Evolutionary conservation across 345 rosid species (phyloP).

Genomic region (Linum trigynum): DNA sequence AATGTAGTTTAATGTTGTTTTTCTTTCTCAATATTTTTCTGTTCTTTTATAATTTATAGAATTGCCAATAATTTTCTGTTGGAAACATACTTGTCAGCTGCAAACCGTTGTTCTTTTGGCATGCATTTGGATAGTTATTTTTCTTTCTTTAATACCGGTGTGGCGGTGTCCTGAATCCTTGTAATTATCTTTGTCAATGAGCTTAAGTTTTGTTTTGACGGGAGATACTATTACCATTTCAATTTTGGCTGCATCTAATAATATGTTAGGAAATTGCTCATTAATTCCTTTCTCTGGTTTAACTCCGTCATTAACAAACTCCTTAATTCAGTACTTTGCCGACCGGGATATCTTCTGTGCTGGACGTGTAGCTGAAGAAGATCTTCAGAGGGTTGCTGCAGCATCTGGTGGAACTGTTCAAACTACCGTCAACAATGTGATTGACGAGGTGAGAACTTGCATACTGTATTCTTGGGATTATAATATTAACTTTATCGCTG

Average conservation of each 20-base stretch:
- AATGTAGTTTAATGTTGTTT: neutral
- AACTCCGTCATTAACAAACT: neutral
- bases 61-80: neutral
- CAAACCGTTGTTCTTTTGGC: too few relatives aligned
- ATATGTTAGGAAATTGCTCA: too few relatives aligned
- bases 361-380: constrained; percentile 97
- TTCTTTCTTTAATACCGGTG: too few relatives aligned
- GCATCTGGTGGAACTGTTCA: constrained; percentile 96
- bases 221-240: neutral
- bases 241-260: neutral
- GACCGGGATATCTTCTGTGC: constrained; percentile 99
- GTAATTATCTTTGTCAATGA: too few relatives aligned
- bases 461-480: neutral
- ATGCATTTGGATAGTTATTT: too few relatives aligned
- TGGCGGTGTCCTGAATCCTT: too few relatives aligned
- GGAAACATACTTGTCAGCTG: too few relatives aligned
- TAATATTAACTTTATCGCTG: neutral
- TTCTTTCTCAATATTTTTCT: too few relatives aligned
- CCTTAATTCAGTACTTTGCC: constrained; percentile 68
- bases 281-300: neutral
- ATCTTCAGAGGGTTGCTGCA: constrained; percentile 87
- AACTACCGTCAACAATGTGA: constrained; percentile 86
- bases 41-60: too few relatives aligned
- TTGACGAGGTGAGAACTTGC: constrained; percentile 51
- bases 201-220: neutral